Conservation (phyloP, 1,284 basidiomycete species). For the Sanghuangporus weigelae region DNA sequence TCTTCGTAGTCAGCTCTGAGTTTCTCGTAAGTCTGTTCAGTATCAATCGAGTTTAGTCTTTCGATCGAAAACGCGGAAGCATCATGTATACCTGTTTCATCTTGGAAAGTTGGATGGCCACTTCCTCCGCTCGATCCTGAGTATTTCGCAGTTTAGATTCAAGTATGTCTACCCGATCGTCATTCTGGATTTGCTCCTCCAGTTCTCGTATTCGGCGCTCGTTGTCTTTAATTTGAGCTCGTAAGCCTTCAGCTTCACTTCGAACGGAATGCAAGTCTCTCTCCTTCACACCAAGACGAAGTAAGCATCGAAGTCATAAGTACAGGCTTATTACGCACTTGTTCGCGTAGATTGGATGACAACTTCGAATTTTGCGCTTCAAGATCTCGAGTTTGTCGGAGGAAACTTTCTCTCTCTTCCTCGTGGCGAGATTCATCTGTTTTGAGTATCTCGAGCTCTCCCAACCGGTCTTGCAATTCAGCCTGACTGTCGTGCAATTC, state of each 20-base stretch:
- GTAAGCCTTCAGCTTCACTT: conserved; percentile 47
- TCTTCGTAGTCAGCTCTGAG: conserved; percentile 57
- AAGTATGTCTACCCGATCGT: conserved; percentile 70
- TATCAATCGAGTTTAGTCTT: conserved; percentile 12
- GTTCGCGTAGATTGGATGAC: conserved; percentile 36
- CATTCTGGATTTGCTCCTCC: conserved; percentile 74
- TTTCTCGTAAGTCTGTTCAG: conserved; percentile 44
- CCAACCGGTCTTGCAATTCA: conserved; percentile 48
- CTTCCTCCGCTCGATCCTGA: conserved; percentile 72
- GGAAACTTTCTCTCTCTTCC: conserved; percentile 7
- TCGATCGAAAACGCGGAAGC: conserved; percentile 13
- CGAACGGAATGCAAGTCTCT: conserved; percentile 61
- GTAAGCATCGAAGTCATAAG: background rate
- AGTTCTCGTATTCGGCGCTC: conserved; percentile 60
- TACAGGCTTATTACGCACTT: conserved; percentile 35
- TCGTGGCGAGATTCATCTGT: conserved; percentile 1
- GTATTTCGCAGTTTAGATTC: conserved; percentile 69
- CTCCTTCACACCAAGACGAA: conserved; percentile 40
- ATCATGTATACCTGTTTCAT: conserved; percentile 54
- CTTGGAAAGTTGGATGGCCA: conserved; percentile 74
- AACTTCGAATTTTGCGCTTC: conserved; percentile 2
- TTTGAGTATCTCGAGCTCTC: conserved; percentile 5
- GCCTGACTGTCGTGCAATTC: conserved; percentile 46
- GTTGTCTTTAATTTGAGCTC: conserved; percentile 46
- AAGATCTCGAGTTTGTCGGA: background rate